phyloP scores from a whole-genome alignment of 2,329 filamentous ascomycete genomes.

The Dactylonectria macrodidyma region DNA sequence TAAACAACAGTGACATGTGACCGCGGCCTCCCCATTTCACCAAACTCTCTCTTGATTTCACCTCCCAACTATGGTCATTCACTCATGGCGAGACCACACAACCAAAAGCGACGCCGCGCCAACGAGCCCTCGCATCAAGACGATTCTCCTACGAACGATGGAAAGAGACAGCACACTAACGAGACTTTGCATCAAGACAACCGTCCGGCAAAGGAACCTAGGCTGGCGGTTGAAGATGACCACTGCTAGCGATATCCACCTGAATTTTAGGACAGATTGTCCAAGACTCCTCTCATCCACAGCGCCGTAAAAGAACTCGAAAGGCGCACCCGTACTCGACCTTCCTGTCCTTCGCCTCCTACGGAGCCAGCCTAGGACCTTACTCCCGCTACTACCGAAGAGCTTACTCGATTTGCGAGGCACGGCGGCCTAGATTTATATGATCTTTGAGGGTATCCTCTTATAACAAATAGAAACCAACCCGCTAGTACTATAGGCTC shows the following conservation, averaged over 20 bases:
- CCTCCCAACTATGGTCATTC: slow-evolving; percentile 4
- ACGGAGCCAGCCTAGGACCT: slow-evolving; percentile 3
- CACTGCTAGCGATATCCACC: slow-evolving; percentile 15
- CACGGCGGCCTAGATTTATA: slow-evolving; percentile 44
- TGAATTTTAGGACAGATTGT: slow-evolving; percentile 28
- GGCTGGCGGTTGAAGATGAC: too few relatives aligned
- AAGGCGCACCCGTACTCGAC: slow-evolving; percentile 17
- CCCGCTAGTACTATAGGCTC: slow-evolving; percentile 25
- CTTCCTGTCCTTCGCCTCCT: slow-evolving; percentile 13
- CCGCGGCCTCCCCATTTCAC: too few relatives aligned
- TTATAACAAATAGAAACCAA: background rate
- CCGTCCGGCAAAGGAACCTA: background rate
- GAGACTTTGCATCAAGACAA: background rate
- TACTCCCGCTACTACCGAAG: background rate
- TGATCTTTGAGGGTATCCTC: slow-evolving; percentile 37
- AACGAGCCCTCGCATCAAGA: slow-evolving; percentile 8
- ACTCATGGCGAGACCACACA: slow-evolving; percentile 16
- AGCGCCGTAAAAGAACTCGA: slow-evolving; percentile 29
- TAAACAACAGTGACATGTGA: too few relatives aligned
- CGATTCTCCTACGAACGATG: too few relatives aligned
- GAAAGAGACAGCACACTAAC: background rate
- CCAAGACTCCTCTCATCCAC: slow-evolving; percentile 16
- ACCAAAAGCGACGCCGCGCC: slow-evolving; percentile 15
- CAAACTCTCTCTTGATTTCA: background rate
- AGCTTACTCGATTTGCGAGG: slow-evolving; percentile 43